Conservation (phyloP, 371 early-diverging fungal genomes). For the Furculomyces boomerangus region DNA sequence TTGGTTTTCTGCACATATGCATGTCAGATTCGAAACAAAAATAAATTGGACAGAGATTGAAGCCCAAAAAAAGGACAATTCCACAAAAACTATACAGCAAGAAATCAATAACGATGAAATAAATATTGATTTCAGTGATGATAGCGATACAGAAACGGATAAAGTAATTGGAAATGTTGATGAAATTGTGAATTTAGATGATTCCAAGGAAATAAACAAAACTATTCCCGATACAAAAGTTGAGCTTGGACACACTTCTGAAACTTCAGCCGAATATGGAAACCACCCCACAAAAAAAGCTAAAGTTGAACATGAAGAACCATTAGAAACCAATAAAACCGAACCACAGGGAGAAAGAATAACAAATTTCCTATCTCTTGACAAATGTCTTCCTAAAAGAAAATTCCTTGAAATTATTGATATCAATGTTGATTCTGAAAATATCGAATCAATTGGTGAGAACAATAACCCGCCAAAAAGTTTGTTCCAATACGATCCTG, state of each 20-base stretch:
- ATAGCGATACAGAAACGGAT: not conserved
- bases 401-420: conserved; percentile 20
- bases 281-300: too few relatives aligned
- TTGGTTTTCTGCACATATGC: conserved; percentile 91
- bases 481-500: conserved; percentile 24
- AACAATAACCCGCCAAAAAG: not conserved
- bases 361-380: conserved; percentile 22
- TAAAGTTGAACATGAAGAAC: too few relatives aligned
- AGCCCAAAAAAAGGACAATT: not conserved
- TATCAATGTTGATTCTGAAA: conserved; percentile 4
- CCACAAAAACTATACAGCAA: too few relatives aligned
- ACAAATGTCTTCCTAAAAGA: conserved; percentile 22
- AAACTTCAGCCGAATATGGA: too few relatives aligned
- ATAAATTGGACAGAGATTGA: conserved; percentile 13
- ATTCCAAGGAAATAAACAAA: not conserved
- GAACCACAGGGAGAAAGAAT: not conserved
- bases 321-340: too few relatives aligned
- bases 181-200: not conserved
- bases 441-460: not conserved
- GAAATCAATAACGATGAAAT: conserved; percentile 1
- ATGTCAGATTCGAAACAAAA: conserved; percentile 71
- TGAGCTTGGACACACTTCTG: too few relatives aligned
- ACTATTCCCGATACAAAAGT: not conserved
- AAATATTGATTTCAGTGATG: not conserved
- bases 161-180: not conserved